A percentile compares a stretch with the other conserved stretches of the same genome.
Conservation (phyloP, 2,329 filamentous ascomycete genomes). For the Davidsoniella virescens region DNA sequence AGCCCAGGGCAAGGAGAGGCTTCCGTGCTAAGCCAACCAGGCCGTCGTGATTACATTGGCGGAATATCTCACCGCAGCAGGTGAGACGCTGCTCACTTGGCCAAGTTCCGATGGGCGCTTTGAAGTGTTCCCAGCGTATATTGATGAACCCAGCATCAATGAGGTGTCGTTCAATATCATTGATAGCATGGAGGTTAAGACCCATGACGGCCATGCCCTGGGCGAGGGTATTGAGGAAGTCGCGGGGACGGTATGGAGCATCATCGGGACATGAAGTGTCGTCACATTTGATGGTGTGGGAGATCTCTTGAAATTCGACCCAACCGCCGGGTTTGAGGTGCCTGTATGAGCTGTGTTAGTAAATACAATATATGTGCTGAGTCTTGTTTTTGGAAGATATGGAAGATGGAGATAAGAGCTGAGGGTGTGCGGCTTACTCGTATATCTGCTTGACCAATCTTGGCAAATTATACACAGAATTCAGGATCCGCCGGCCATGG, state of each 20-base stretch:
- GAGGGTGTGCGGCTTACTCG: conserved; percentile 20
- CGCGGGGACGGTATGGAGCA: conserved; percentile 29
- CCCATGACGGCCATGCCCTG: conserved; percentile 27
- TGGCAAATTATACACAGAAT: conserved; percentile 27
- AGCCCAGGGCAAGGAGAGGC: conserved; percentile 25
- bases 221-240: conserved; percentile 27
- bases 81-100: conserved; percentile 25
- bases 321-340: conserved; percentile 36
- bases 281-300: conserved; percentile 26
- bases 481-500: conserved; percentile 31
- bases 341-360: conserved; percentile 17
- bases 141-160: conserved; percentile 26
- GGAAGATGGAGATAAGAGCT: background rate
- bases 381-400: background rate
- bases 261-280: conserved; percentile 25
- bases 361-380: background rate
- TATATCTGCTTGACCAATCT: conserved; percentile 27
- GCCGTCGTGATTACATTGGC: conserved; percentile 26
- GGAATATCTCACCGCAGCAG: conserved; percentile 29
- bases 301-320: conserved; percentile 33
- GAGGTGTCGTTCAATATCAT: conserved; percentile 22
- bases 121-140: conserved; percentile 26
- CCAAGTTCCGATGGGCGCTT: conserved; percentile 34
- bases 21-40: conserved; percentile 24
- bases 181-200: conserved; percentile 26